Percentiles rank a stretch among this genome's conserved stretches.
These are phyloP conservation scores for Eudorina sp. DNA, from an alignment of 139 green algal species.

Conservation along the genomic window DNA sequence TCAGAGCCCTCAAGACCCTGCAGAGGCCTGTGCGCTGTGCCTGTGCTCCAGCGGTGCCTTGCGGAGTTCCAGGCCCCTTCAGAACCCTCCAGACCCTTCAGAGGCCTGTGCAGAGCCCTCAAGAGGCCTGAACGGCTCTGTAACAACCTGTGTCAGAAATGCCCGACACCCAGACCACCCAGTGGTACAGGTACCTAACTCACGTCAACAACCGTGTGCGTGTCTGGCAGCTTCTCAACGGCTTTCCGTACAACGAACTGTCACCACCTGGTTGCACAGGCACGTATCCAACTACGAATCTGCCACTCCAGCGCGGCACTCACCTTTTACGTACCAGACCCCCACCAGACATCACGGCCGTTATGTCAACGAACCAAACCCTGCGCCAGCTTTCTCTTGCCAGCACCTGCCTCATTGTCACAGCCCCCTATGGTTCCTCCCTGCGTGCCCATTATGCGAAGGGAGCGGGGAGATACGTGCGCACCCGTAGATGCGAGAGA, in stretches of 20 bases:
- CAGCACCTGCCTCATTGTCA: too few species aligned
- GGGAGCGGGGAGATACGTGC: too few species aligned
- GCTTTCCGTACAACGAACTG: conserved; percentile 23
- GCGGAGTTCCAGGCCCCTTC: background rate
- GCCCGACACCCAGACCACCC: background rate
- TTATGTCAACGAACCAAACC: too few species aligned
- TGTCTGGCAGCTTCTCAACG: conserved; percentile 6
- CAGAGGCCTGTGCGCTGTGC: background rate
- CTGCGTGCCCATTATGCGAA: too few species aligned
- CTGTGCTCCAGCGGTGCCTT: conserved; percentile 3
- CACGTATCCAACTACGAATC: background rate
- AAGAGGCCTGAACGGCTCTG: conserved; percentile 22
- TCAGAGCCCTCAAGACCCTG: conserved; percentile 2
- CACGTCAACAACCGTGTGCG: conserved; percentile 6
- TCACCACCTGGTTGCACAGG: background rate
- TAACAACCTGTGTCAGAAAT: conserved; percentile 16
- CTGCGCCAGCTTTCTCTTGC: too few species aligned
- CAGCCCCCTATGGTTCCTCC: too few species aligned
- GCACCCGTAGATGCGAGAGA: too few species aligned
- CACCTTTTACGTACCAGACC: conserved; percentile 2
- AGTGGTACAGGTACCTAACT: conserved; percentile 24
- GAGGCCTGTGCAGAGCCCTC: conserved; percentile 24
- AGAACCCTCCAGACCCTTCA: conserved; percentile 21
- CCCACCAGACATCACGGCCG: too few species aligned
- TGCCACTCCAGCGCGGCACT: conserved; percentile 12